Evolutionary conservation across 805 yeast genomes (phyloP).

Genomic region (Ogataea thermomethanolica): DNA sequence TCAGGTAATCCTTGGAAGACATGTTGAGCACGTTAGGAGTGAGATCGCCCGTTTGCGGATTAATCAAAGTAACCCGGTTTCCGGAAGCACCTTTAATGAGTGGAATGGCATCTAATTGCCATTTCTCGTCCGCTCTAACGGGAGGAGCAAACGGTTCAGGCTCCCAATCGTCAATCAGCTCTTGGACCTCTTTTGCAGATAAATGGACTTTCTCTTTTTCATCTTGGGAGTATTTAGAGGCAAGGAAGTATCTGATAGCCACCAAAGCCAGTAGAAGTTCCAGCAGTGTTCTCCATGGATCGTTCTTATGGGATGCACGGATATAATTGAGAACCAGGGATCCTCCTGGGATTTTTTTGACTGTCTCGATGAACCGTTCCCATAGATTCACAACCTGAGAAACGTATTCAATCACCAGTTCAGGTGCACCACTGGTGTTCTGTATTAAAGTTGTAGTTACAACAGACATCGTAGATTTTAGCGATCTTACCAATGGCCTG

Average conservation of each 20-base stretch:
- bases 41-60: slow-evolving; percentile 26
- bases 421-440: slow-evolving; percentile 21
- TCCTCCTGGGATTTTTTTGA: slow-evolving; percentile 51
- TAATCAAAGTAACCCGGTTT: slow-evolving; percentile 31
- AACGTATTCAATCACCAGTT: slow-evolving; percentile 26
- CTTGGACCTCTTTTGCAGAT: slow-evolving; percentile 66
- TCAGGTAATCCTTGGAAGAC: slow-evolving; percentile 68
- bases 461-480: slow-evolving; percentile 11
- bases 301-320: slow-evolving; percentile 83
- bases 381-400: slow-evolving; percentile 27
- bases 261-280: slow-evolving; percentile 75
- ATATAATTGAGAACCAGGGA: slow-evolving; percentile 64
- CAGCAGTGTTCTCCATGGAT: slow-evolving; percentile 83
- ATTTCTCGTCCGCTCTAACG: slow-evolving; percentile 46
- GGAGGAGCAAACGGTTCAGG: slow-evolving; percentile 78
- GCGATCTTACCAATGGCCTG: slow-evolving; percentile 6
- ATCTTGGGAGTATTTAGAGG: slow-evolving; percentile 71
- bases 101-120: slow-evolving; percentile 67
- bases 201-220: slow-evolving; percentile 67
- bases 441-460: slow-evolving; percentile 16
- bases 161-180: slow-evolving; percentile 83
- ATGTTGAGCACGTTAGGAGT: slow-evolving; percentile 53
- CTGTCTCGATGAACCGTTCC: slow-evolving; percentile 20
- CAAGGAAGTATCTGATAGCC: slow-evolving; percentile 79
- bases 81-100: slow-evolving; percentile 54